These are phyloP conservation scores for Macaranga tanarius DNA, from an alignment of 441 rosid species.

Conservation along the genomic window DNA sequence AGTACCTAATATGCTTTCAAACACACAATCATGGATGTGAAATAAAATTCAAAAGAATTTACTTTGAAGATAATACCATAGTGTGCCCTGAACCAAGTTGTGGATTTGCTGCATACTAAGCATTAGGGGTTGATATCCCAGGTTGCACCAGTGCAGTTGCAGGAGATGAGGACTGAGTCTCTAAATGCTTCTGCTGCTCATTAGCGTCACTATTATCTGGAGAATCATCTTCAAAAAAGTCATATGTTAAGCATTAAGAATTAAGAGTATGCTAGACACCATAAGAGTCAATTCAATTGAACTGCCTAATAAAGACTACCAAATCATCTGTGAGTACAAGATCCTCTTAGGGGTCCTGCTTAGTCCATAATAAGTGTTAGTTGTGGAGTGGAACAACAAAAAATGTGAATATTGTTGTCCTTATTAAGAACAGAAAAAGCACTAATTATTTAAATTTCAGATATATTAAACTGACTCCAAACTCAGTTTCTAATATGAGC, in stretches of 20 bases:
- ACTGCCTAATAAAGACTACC: slow-evolving; percentile 3
- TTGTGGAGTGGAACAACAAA: not conserved
- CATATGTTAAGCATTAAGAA: slow-evolving; percentile 10
- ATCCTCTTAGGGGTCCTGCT: not conserved
- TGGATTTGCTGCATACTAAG: slow-evolving; percentile 43
- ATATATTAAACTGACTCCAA: slow-evolving; percentile 1
- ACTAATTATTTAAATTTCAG: not conserved
- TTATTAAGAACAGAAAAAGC: slow-evolving; percentile 5
- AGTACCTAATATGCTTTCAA: not conserved
- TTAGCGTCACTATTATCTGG: slow-evolving; percentile 52
- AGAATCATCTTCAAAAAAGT: slow-evolving; percentile 18
- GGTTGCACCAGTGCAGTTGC: slow-evolving; percentile 42
- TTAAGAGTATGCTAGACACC: not conserved
- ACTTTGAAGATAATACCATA: slow-evolving; percentile 40
- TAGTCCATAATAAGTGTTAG: slow-evolving; percentile 8
- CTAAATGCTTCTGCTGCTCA: slow-evolving; percentile 57
- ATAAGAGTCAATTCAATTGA: slow-evolving; percentile 7
- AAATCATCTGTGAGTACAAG: slow-evolving; percentile 11
- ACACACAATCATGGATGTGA: not conserved
- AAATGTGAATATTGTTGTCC: not conserved
- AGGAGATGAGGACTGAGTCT: slow-evolving; percentile 43
- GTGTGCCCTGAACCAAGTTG: slow-evolving; percentile 50
- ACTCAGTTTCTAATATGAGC: not conserved
- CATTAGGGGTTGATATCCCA: slow-evolving; percentile 40
- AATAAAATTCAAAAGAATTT: not conserved